Percentiles rank a stretch among this genome's conserved stretches.
These are phyloP conservation scores for Neurospora pannonica DNA, from an alignment of 495 filamentous ascomycete genomes.

Conservation along the genomic window DNA sequence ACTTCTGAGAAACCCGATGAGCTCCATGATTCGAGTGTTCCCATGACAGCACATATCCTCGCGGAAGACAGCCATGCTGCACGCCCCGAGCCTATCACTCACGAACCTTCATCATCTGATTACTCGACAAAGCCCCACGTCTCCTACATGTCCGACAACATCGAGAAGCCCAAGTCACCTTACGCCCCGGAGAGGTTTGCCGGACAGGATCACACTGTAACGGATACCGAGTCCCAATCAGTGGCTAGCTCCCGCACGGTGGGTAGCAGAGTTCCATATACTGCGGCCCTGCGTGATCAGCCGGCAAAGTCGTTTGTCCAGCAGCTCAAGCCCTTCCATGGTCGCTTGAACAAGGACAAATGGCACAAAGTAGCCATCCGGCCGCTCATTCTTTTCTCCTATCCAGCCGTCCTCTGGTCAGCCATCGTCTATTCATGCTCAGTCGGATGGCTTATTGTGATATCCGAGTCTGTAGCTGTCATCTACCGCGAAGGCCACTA, in stretches of 20 bases:
- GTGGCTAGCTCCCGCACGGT: conserved; percentile 14
- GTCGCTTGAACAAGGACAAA: conserved; percentile 63
- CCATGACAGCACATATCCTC: not conserved
- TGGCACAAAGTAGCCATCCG: conserved; percentile 70
- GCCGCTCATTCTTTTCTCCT: conserved; percentile 77
- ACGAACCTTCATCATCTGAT: not conserved
- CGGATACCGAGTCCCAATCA: conserved; percentile 28
- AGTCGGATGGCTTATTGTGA: conserved; percentile 89
- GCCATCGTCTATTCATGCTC: conserved; percentile 77
- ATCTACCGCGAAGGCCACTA: conserved; percentile 67
- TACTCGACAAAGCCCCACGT: not conserved
- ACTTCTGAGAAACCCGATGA: not conserved
- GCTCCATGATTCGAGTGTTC: not conserved
- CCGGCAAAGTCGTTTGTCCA: conserved; percentile 60
- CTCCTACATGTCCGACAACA: not conserved
- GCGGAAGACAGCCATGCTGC: not conserved
- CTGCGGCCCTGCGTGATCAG: conserved; percentile 44
- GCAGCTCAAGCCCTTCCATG: conserved; percentile 64
- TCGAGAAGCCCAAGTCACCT: not conserved
- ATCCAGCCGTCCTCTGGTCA: conserved; percentile 88
- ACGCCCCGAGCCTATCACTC: not conserved
- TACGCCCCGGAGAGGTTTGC: not conserved
- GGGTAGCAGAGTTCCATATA: conserved; percentile 42
- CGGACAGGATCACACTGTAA: conserved; percentile 10
- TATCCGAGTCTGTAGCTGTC: conserved; percentile 75